Evolutionary conservation across 371 early-diverging fungal genomes (phyloP).

Genomic region (Mortierella sp.): DNA sequence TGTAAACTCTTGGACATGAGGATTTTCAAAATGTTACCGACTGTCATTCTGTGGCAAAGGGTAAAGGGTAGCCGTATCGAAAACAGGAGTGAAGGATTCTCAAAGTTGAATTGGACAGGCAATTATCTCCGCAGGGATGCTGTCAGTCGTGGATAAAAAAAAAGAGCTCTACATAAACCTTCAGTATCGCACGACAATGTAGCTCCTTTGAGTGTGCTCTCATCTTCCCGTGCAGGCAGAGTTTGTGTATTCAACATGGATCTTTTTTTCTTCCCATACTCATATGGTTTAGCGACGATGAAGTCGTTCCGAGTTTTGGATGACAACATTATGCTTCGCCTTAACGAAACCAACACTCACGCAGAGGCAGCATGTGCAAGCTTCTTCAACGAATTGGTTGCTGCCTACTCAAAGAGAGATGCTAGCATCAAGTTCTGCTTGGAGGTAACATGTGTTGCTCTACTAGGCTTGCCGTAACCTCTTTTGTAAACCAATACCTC

Average conservation of each 20-base stretch:
- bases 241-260: background rate
- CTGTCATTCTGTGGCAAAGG: no score
- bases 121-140: no score
- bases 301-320: slow-evolving; percentile 81
- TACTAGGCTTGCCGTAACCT: background rate
- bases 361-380: slow-evolving; percentile 71
- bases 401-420: slow-evolving; percentile 75
- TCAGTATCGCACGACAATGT: no score
- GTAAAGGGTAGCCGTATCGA: no score
- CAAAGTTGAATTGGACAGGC: no score
- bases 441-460: slow-evolving; percentile 56
- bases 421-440: slow-evolving; percentile 75
- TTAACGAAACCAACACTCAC: slow-evolving; percentile 79
- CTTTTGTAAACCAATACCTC: background rate
- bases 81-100: no score
- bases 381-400: slow-evolving; percentile 73
- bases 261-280: background rate
- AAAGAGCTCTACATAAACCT: no score
- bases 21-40: no score
- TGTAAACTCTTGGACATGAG: no score
- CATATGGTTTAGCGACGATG: slow-evolving; percentile 62
- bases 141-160: no score
- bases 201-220: background rate
- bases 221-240: background rate
- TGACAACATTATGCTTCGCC: slow-evolving; percentile 81